Evolutionary conservation across 139 green algal genomes (phyloP), one percentile per base, ranked within the genome.

Genomic region (Microglena sp.): DNA sequence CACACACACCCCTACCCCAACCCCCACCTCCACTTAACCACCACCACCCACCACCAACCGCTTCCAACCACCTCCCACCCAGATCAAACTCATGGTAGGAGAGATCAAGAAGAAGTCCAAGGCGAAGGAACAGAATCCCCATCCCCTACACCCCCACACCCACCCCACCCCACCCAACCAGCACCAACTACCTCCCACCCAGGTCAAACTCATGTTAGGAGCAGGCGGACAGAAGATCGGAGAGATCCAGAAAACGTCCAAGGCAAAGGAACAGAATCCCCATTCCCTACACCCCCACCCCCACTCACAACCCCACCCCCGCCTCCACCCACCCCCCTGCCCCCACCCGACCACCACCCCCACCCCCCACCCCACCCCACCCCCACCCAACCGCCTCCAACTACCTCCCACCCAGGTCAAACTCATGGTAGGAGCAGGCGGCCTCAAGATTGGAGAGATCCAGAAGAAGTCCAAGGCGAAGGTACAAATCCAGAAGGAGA

Each of bases 61-160:
- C n/a, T n/a, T n/a, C n/a, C n/a, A n/a, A n/a, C n/a, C 91, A 0
- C 86, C 86, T 1, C 68, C 73, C 5, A 78, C 83, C 62, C 85
- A 89, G 64, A 74, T 95, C 3, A 94, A 94, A 77, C 77, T 88
- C 50, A 67, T 95, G 58, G 75, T 95, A 15, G 89, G 89, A 0
- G 55, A 86, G 0, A 81, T 80, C 1, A 87, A 87, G 0, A 77
- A 83, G 56, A 88, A 82, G 70, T 79, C 70, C 60, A 94, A 94
- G 74, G 86, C 72, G 45, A 62, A 80, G 7, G 62, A 93, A n/a
- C n/a, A n/a, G n/a, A n/a, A n/a, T n/a, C n/a, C n/a, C n/a, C n/a
- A n/a, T n/a, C n/a, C n/a, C n/a, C n/a, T n/a, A n/a, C n/a, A n/a
- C n/a, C n/a, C n/a, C n/a, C n/a, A n/a, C n/a, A n/a, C n/a, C n/a